These are phyloP conservation scores for Phoenix roebelenii DNA, from an alignment of 176 grass and related monocot genomes.

Conservation along the genomic window DNA sequence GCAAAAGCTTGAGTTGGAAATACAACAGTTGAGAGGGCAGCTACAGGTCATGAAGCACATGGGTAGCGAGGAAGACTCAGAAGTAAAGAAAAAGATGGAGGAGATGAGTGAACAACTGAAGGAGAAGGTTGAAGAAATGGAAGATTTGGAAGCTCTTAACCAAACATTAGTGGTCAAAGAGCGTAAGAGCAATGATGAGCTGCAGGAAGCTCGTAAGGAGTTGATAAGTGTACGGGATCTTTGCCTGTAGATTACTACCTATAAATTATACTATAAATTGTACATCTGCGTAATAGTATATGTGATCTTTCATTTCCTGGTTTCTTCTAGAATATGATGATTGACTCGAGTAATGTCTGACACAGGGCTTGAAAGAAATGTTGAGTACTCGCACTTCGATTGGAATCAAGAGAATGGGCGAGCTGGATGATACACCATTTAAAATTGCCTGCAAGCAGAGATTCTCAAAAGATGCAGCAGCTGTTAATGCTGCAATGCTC, in stretches of 20 bases:
- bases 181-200: conserved; percentile 41
- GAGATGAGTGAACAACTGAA: conserved; percentile 25
- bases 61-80: conserved; percentile 29
- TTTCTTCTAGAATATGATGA: no score
- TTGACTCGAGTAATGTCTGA: no score
- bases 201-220: conserved; percentile 48
- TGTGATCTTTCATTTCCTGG: not conserved
- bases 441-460: conserved; percentile 13
- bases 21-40: conserved; percentile 46
- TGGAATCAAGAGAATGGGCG: conserved; percentile 40
- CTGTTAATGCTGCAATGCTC: not conserved
- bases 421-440: conserved; percentile 27
- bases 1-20: conserved; percentile 62
- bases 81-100: conserved; percentile 26
- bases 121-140: conserved; percentile 62
- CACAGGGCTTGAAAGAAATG: conserved; percentile 2
- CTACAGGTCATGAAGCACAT: conserved; percentile 53
- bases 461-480: conserved; percentile 18
- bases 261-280: conserved; percentile 6
- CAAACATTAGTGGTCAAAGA: conserved; percentile 41
- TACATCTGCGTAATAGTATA: conserved; percentile 2
- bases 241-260: not conserved
- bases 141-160: conserved; percentile 28
- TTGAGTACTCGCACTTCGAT: not conserved
- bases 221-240: conserved; percentile 41